Percentiles rank a stretch among this genome's conserved stretches.
These are phyloP conservation scores for Tylopilus sp. DNA, from an alignment of 1,284 basidiomycete genomes.

Conservation along the genomic window DNA sequence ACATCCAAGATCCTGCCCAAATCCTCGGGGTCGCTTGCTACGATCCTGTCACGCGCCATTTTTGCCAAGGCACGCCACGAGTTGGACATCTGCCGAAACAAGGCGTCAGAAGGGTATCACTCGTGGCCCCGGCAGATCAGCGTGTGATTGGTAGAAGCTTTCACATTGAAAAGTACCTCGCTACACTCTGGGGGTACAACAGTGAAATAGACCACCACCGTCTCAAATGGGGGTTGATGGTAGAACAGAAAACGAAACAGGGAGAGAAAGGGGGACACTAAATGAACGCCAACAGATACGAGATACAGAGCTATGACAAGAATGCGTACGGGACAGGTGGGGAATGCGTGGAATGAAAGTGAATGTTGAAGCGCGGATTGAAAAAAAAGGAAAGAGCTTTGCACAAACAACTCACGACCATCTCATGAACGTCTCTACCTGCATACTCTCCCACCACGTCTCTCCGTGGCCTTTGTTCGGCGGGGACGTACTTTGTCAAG, in stretches of 20 bases:
- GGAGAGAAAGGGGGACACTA: slow-evolving; percentile 25
- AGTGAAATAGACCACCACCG: slow-evolving; percentile 16
- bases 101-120: slow-evolving; percentile 14
- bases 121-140: background rate
- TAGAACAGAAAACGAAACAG: slow-evolving; percentile 23
- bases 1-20: slow-evolving; percentile 63
- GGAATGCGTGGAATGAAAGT: slow-evolving; percentile 9
- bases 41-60: slow-evolving; percentile 74
- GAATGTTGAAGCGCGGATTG: slow-evolving; percentile 2
- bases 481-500: slow-evolving; percentile 76
- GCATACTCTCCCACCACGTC: slow-evolving; percentile 72
- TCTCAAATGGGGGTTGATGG: slow-evolving; percentile 6
- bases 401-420: slow-evolving; percentile 58
- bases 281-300: slow-evolving; percentile 25
- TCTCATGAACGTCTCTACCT: slow-evolving; percentile 63
- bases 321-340: slow-evolving; percentile 10
- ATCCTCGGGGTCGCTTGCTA: slow-evolving; percentile 64
- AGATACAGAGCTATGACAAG: slow-evolving; percentile 22
- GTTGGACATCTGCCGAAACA: slow-evolving; percentile 63
- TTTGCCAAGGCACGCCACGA: slow-evolving; percentile 77
- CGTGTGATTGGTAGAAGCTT: background rate
- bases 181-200: slow-evolving; percentile 25
- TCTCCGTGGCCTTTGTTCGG: slow-evolving; percentile 66
- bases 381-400: slow-evolving; percentile 14
- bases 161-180: slow-evolving; percentile 23